phyloP scores from a whole-genome alignment of 179 eudicot genomes.

The Silene coronaria region DNA sequence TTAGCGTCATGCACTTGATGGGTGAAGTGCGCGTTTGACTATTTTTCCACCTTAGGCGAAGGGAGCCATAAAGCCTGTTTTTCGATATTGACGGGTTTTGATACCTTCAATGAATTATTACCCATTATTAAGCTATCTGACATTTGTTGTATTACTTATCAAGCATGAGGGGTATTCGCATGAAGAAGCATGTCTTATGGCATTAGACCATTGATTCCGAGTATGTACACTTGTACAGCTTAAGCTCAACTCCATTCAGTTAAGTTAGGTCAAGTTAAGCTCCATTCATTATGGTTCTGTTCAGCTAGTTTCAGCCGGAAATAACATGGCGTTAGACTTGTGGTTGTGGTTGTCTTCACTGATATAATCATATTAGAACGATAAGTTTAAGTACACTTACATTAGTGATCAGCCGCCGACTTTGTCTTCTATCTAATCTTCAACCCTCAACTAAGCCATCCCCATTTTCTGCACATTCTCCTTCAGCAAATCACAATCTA shows the following conservation, averaged over 20 bases:
- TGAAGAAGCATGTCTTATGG: not conserved
- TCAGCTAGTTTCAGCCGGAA: no score
- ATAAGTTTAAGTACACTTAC: conserved; percentile 9
- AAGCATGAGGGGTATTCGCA: not conserved
- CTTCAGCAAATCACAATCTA: conserved; percentile 18
- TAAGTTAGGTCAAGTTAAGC: no score
- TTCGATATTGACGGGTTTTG: not conserved
- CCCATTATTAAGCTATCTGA: not conserved
- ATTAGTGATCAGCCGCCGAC: conserved; percentile 27
- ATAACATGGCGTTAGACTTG: no score
- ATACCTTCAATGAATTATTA: not conserved
- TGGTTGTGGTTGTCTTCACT: not conserved
- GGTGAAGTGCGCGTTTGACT: not conserved
- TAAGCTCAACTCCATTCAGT: no score
- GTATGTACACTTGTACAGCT: no score
- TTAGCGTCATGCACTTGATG: not conserved
- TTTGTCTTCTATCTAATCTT: conserved; percentile 30
- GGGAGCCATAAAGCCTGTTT: not conserved
- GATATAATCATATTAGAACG: not conserved
- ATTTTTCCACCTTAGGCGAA: not conserved
- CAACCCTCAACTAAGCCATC: conserved; percentile 16
- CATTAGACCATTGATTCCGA: not conserved
- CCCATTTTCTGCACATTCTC: conserved; percentile 14
- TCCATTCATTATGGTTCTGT: no score
- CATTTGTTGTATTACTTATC: not conserved